These are phyloP conservation scores for Prunus salicina DNA, from an alignment of 306 rosid genomes.

Conservation along the genomic window DNA sequence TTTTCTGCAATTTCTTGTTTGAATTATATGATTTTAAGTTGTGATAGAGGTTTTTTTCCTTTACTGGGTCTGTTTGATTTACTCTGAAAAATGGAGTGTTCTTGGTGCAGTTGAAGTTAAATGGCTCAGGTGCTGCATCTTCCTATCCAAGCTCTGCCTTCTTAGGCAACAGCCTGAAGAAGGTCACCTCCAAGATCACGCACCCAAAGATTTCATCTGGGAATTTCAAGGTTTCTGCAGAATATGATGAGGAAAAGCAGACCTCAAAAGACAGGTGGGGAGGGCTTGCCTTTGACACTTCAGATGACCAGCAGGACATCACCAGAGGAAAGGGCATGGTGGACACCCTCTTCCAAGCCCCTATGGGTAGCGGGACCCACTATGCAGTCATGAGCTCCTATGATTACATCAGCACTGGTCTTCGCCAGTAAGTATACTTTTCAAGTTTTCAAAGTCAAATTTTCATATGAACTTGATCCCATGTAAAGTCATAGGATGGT, in stretches of 20 bases:
- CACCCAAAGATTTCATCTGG: slow-evolving; percentile 27
- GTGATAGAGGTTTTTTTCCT: neutral
- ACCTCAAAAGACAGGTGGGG: slow-evolving; percentile 68
- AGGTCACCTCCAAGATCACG: slow-evolving; percentile 20
- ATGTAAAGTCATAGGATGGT: neutral
- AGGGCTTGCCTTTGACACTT: slow-evolving; percentile 69
- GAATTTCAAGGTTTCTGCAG: slow-evolving; percentile 42
- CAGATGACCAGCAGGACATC: slow-evolving; percentile 92
- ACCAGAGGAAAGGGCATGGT: slow-evolving; percentile 88
- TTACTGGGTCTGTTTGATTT: slow-evolving; percentile 2
- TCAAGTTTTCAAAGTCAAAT: neutral
- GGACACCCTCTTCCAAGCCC: slow-evolving; percentile 75
- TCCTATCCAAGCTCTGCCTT: slow-evolving; percentile 43
- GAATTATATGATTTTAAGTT: no score
- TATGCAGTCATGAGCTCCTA: slow-evolving; percentile 73
- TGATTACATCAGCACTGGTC: slow-evolving; percentile 69
- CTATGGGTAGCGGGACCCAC: slow-evolving; percentile 68
- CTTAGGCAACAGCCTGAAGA: slow-evolving; percentile 48
- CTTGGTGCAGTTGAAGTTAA: slow-evolving; percentile 49
- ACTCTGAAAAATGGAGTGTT: neutral
- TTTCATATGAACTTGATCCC: neutral
- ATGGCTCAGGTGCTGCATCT: slow-evolving; percentile 30
- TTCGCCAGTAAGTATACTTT: slow-evolving; percentile 60
- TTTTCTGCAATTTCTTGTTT: neutral
- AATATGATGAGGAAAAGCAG: slow-evolving; percentile 58